A percentile compares a stretch with the other conserved stretches of the same genome.
These are phyloP conservation scores for Cercospora sesami DNA, from an alignment of 2,329 filamentous ascomycete species.

Conservation along the genomic window DNA sequence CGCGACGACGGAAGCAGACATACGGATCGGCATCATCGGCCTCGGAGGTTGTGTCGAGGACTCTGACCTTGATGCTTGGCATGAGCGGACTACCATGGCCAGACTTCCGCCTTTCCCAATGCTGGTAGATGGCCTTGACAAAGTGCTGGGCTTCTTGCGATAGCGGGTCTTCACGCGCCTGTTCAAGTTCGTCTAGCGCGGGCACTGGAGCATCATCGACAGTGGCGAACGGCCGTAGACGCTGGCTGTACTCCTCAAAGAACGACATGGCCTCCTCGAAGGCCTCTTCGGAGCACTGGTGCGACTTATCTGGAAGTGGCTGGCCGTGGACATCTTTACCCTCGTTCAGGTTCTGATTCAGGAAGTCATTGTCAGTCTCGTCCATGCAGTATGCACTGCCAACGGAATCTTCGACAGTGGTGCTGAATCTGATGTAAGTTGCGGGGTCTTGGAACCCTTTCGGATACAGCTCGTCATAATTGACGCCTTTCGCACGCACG, in stretches of 20 bases:
- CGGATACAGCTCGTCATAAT: slow-evolving; percentile 88
- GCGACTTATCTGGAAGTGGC: slow-evolving; percentile 40
- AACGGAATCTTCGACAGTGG: slow-evolving; percentile 94
- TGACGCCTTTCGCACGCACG: slow-evolving; percentile 59
- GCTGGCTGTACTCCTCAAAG: slow-evolving; percentile 82
- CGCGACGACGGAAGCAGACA: slow-evolving; percentile 93
- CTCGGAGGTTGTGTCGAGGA: slow-evolving; percentile 86
- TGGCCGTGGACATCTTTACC: slow-evolving; percentile 58
- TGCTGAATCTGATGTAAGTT: slow-evolving; percentile 96
- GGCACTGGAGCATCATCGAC: slow-evolving; percentile 84
- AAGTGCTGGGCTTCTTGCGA: slow-evolving; percentile 57
- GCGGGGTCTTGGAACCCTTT: slow-evolving; percentile 77
- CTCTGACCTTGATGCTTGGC: slow-evolving; percentile 67
- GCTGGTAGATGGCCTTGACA: slow-evolving; percentile 80
- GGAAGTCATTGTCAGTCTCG: slow-evolving; percentile 80
- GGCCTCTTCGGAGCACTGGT: slow-evolving; percentile 79
- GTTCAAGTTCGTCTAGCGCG: slow-evolving; percentile 58
- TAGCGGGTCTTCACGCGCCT: slow-evolving; percentile 60
- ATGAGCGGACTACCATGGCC: slow-evolving; percentile 67
- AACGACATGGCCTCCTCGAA: slow-evolving; percentile 95
- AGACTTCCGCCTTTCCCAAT: slow-evolving; percentile 72
- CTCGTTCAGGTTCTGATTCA: slow-evolving; percentile 74
- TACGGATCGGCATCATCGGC: slow-evolving; percentile 96
- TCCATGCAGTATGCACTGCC: slow-evolving; percentile 93
- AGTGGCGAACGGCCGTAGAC: slow-evolving; percentile 82